Base-by-base conservation (phyloP, 345 rosid genomes). In the Brassica carinata region DNA sequence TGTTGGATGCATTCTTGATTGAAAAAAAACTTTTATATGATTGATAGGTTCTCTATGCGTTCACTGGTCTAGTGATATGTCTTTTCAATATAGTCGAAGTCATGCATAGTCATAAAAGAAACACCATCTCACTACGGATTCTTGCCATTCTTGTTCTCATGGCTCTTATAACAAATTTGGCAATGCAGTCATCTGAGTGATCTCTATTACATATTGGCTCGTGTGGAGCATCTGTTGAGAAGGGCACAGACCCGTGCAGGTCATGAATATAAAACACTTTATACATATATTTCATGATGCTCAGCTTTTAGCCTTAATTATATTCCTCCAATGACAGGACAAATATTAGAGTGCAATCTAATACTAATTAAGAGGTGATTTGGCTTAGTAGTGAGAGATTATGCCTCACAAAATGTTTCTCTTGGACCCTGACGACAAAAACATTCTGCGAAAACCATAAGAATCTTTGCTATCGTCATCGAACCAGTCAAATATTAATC, bases 1-100 rank as follows among this genome's bases (percentile, higher is more conserved):
- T 75, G 83, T 81, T 64, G 64, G 81, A 77, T 75, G 72, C 74
- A 76, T 68, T 76, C 64, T 76, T 72, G 69, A 53, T 38, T 70
- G 58, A 14, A 31, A 68, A 51, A 51, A 10, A 3, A 51, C 10
- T 75, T 31, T 27, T 23, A 30, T 8, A 19, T 68, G 78, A 67
- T 62, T 68, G 82, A 61, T 62, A 79, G 74, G 64, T 79, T 73
- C 71, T 64, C 38, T 73, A 38, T 7, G 15, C 33, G 5, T 36
- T 34, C 67, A 59, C 38, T 58, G 67, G 68, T 36, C 61, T 73
- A 62, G 9, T 70, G 83, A 69, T 70, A 64, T 69, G 72, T 80
- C 76, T 36, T 53, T 69, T 75, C 73, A 67, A 33, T 33, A 69
- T 43, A 31, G 78, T 67, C 64, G 26, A 45, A 61, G 69, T 79